Conservation (phyloP, 2,329 filamentous ascomycete species). For the Byssothecium circinans region DNA sequence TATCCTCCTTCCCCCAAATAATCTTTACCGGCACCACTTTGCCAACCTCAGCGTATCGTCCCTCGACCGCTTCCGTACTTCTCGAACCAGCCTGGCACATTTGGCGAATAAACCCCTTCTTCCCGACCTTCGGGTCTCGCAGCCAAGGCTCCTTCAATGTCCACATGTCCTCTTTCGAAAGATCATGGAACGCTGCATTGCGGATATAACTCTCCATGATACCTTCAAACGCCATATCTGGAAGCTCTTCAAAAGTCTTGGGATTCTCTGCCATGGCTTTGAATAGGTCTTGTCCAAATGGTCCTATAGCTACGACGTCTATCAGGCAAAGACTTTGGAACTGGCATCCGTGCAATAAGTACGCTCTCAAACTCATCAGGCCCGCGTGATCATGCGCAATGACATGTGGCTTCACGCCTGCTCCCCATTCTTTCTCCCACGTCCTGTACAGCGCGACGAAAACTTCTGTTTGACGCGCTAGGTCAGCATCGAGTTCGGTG, state of each 20-base stretch:
- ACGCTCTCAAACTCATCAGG: constrained; percentile 23
- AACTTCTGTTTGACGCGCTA: constrained; percentile 19
- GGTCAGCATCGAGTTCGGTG: constrained; percentile 14
- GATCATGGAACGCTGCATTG: constrained; percentile 13
- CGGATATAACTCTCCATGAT: constrained; percentile 24
- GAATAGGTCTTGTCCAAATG: constrained; percentile 23
- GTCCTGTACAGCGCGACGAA: constrained; percentile 19
- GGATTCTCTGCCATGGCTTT: constrained; percentile 17
- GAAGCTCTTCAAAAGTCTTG: constrained; percentile 12
- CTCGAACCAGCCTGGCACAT: constrained; percentile 22
- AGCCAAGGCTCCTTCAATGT: constrained; percentile 20
- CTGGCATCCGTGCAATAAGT: constrained; percentile 16
- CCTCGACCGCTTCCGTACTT: constrained; percentile 19
- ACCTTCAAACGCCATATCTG: constrained; percentile 18
- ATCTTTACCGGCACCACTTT: constrained; percentile 16
- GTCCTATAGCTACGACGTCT: constrained; percentile 24
- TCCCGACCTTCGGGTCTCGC: constrained; percentile 12
- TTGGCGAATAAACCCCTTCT: constrained; percentile 20
- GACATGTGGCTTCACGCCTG: constrained; percentile 14
- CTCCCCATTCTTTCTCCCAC: constrained; percentile 14
- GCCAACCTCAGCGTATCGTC: constrained; percentile 18
- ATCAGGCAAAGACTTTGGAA: constrained; percentile 22
- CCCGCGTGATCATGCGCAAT: constrained; percentile 25
- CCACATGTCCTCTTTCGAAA: constrained; percentile 10
- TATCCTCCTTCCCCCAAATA: constrained; percentile 22